These are phyloP conservation scores for Gilbertella persicaria DNA, from an alignment of 371 early-diverging fungal genomes.

Conservation along the genomic window DNA sequence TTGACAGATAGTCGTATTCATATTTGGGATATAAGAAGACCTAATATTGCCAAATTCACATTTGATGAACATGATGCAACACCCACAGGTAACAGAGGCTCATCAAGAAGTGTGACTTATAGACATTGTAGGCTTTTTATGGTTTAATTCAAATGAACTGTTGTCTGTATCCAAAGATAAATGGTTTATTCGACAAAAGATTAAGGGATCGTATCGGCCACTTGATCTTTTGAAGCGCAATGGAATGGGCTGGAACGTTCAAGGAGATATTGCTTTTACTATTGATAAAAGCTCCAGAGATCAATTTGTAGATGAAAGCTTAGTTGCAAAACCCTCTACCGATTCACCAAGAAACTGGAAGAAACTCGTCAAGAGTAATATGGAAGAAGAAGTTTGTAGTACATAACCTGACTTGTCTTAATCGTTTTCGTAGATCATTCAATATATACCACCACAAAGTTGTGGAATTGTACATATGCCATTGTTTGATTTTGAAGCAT, in stretches of 20 bases:
- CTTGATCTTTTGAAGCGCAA: constrained; percentile 50
- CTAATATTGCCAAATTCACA: constrained; percentile 70
- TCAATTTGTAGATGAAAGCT: constrained; percentile 47
- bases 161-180: constrained; percentile 84
- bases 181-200: constrained; percentile 61
- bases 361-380: constrained; percentile 13
- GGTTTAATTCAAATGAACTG: constrained; percentile 66
- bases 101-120: background rate
- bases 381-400: constrained; percentile 47
- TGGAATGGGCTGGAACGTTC: constrained; percentile 70
- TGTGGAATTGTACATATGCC: constrained; percentile 68
- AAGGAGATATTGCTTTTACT: constrained; percentile 72
- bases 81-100: constrained; percentile 57
- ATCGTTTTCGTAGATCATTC: constrained; percentile 18
- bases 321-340: constrained; percentile 18
- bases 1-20: constrained; percentile 68
- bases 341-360: constrained; percentile 33
- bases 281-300: constrained; percentile 44
- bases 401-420: background rate
- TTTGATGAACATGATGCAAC: constrained; percentile 76
- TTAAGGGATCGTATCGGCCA: constrained; percentile 51
- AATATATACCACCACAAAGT: constrained; percentile 55
- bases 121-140: constrained; percentile 55
- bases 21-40: constrained; percentile 77
- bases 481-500: constrained; percentile 68